These are phyloP conservation scores for Lanmaoa pseudosensibilis DNA, from an alignment of 768 basidiomycete genomes.

Conservation along the genomic window DNA sequence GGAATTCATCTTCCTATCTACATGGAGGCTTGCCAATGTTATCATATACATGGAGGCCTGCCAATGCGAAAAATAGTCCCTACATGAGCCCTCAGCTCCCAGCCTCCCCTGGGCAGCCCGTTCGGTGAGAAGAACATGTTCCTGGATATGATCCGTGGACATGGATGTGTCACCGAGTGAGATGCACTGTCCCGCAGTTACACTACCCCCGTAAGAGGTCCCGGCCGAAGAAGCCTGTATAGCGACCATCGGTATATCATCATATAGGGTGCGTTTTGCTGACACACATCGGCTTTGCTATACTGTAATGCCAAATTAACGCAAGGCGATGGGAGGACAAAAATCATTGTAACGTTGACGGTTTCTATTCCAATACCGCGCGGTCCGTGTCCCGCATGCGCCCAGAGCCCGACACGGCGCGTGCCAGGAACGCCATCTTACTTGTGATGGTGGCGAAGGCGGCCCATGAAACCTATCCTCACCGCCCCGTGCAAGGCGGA, in stretches of 20 bases:
- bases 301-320: not conserved
- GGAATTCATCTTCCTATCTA: not conserved
- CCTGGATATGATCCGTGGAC: conserved; percentile 21
- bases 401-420: not conserved
- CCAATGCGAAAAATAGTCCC: not conserved
- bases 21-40: conserved; percentile 4
- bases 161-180: not conserved
- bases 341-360: not conserved
- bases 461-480: conserved; percentile 1
- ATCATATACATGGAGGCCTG: not conserved
- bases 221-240: conserved; percentile 1
- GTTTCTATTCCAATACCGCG: conserved; percentile 3
- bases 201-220: not conserved
- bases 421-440: conserved; percentile 3
- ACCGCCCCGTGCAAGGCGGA: conserved; percentile 7
- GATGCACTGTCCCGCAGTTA: not conserved
- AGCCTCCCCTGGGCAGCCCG: not conserved
- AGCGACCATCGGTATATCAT: not conserved
- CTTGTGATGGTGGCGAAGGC: not conserved
- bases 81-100: not conserved
- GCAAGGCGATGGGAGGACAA: not conserved
- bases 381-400: not conserved
- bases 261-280: not conserved
- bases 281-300: not conserved
- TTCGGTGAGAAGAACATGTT: not conserved